Base-by-base conservation (phyloP, 805 yeast genomes). In the Candida methanosorbosa region DNA sequence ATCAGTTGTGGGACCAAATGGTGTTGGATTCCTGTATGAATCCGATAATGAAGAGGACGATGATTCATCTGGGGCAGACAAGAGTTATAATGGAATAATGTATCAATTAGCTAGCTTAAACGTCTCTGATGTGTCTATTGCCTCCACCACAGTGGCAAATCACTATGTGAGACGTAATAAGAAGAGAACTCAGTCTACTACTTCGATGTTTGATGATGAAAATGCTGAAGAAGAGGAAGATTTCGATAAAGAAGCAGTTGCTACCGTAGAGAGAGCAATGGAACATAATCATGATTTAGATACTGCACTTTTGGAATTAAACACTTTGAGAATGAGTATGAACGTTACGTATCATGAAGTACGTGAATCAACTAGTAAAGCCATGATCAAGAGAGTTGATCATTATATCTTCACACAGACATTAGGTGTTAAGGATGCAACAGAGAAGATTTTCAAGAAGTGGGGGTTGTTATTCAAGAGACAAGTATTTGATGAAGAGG, bases 271-370 rank as follows among this genome's bases (percentile, higher is more conserved):
- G 46, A 72, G 98, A 52, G 94, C 98, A 1, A 72, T 92, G 58
- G 90, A 83, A 46, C 81, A 88, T 50, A 83, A 86, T 56, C 98
- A 92, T 58, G 94, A 84, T 49, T 68, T 86, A 40, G 97, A 90
- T 54, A 88, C 95, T 12, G 97, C 98, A 0, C 62, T 86, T 43
- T 64, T 92, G 39, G 98, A 92, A 61, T 71, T 92, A 49, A 90
- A 90, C 55, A 92, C 98, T 0, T 68, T 92, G 51, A 73, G 97
- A 61, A 90, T 92, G 98, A 85, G 96, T 49, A 82, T 88, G 92
- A 86, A 92, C 55, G 98, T 87, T 14, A 73, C 92, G 0, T 90
- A 92, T 57, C 94, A 85, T 49, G 95, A 88, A 52, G 97, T 92
- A 12, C 74, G 97, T 53, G 59, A 64, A 21, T 94, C 95, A 5